Evolutionary conservation across 1,284 basidiomycete species (phyloP).

Genomic region (Gomphus bonarii): DNA sequence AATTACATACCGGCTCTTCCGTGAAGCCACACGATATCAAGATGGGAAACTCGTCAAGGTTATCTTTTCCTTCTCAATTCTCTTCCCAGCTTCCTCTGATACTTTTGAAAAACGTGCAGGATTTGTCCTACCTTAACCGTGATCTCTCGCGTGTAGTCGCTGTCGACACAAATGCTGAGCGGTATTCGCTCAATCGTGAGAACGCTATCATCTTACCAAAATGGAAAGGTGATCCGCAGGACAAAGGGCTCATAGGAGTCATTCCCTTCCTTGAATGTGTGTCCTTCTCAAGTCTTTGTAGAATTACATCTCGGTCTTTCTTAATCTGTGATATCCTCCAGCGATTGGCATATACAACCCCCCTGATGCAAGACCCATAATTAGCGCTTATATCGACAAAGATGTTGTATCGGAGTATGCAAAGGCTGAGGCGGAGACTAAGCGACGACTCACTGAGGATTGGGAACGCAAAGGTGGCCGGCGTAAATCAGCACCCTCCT

Average conservation of each 20-base stretch:
- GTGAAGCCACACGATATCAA: conserved; percentile 77
- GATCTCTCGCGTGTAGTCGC: conserved; percentile 86
- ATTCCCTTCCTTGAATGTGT: conserved; percentile 96
- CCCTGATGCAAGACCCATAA: conserved; percentile 77
- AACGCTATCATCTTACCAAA: conserved; percentile 81
- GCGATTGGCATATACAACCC: conserved; percentile 84
- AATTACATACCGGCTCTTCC: conserved; percentile 84
- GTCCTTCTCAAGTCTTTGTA: conserved; percentile 20
- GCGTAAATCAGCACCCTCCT: conserved; percentile 33
- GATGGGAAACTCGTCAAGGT: conserved; percentile 80
- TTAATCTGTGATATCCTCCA: conserved; percentile 22
- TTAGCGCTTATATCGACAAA: conserved; percentile 79
- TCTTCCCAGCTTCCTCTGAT: not conserved
- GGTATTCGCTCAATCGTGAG: conserved; percentile 75
- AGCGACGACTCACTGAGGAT: conserved; percentile 68
- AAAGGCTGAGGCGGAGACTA: conserved; percentile 75
- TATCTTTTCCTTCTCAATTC: not conserved
- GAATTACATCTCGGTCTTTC: conserved; percentile 3
- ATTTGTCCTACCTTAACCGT: conserved; percentile 87
- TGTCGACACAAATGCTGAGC: conserved; percentile 79
- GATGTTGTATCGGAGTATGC: conserved; percentile 87
- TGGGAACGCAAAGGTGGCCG: conserved; percentile 58
- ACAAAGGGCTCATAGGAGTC: conserved; percentile 78
- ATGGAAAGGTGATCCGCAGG: conserved; percentile 79
- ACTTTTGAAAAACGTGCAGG: conserved; percentile 32